Base-by-base conservation (phyloP, 2,329 filamentous ascomycete genomes). In the Aspergillus ochraceoroseus region DNA sequence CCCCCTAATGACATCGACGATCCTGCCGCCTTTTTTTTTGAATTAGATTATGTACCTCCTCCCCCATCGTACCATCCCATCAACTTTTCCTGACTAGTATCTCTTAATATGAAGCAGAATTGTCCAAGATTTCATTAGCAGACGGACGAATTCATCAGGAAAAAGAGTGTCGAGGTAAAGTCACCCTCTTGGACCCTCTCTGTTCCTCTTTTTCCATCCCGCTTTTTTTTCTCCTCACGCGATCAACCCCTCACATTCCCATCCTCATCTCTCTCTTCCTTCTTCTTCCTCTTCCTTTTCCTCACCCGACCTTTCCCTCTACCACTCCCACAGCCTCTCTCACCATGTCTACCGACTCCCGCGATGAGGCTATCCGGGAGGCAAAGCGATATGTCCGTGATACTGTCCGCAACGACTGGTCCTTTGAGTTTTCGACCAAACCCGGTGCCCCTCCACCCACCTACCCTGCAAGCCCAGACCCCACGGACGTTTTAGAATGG, bases 381-480 rank as follows among this genome's bases (percentile, higher is more conserved):
- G 65, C 66, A 18, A 71, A 67, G 46, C 50, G 55, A 17, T 62
- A 67, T 34, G 54, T 70, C 33, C 63, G 59, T 30, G 56, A 64
- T 13, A 56, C 65, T 12, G 57, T 70, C 15, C 63, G 66, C 17
- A 62, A 65, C 44, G 67, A 70, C 55, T 71, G 68, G 68, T 51
- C 54, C 27, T 68, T 61, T 38, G 54, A 63, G 5, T 46, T 53
- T 22, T 53, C 54, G 1, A 36, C 51, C 6, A 47, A 49, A 31
- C 26, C 50, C 4, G 51, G 52, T 15, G 43, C 47, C 25, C 38
- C 44, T 7, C 44, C 49, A 31, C 40, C 53, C 20, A 41, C 50
- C 12, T 47, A 57, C 7, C 49, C 52, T 20, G 41, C 52, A 11
- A 44, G 44, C 18, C 51, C 54, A 15, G 47, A 55, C 28, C 56